phyloP scores from a whole-genome alignment of 352 stramenopile species.

The Phytophthora pini region DNA sequence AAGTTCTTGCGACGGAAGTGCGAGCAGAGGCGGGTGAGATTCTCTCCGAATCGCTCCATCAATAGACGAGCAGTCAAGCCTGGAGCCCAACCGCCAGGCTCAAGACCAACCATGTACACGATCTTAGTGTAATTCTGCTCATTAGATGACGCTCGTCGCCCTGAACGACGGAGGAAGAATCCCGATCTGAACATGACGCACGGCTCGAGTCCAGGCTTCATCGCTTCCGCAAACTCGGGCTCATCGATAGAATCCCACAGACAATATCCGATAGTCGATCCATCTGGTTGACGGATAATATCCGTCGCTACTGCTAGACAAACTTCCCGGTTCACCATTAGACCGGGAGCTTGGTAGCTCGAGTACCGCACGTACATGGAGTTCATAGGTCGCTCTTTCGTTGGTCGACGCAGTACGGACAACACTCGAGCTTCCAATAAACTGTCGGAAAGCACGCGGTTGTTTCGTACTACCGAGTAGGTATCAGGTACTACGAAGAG shows the following conservation, averaged over 20 bases:
- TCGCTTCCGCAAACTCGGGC: conserved; percentile 29
- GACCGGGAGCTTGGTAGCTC: conserved; percentile 40
- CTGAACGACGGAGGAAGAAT: conserved; percentile 49
- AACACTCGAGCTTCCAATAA: conserved; percentile 53
- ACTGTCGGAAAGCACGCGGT: conserved; percentile 55
- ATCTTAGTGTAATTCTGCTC: conserved; percentile 52
- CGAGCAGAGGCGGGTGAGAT: conserved; percentile 45
- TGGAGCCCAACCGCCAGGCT: conserved; percentile 42
- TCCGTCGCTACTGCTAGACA: conserved; percentile 46
- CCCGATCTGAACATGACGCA: conserved; percentile 59
- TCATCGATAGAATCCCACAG: conserved; percentile 68
- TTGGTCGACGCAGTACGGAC: conserved; percentile 45
- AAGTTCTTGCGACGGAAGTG: conserved; percentile 58
- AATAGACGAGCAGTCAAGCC: conserved; percentile 41
- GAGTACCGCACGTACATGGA: conserved; percentile 47
- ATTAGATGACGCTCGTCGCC: conserved; percentile 12
- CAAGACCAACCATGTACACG: conserved; percentile 60
- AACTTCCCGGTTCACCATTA: conserved; percentile 49
- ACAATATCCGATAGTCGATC: conserved; percentile 63
- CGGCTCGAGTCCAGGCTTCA: conserved; percentile 23
- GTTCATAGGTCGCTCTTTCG: conserved; percentile 39
- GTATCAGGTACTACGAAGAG: conserved; percentile 55
- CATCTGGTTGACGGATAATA: conserved; percentile 41
- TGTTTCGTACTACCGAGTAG: conserved; percentile 45
- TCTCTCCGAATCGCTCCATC: conserved; percentile 56